A percentile compares a stretch with the other conserved stretches of the same genome.
Conservation (phyloP, 768 basidiomycete genomes). For the Rhodotorula graminis region DNA sequence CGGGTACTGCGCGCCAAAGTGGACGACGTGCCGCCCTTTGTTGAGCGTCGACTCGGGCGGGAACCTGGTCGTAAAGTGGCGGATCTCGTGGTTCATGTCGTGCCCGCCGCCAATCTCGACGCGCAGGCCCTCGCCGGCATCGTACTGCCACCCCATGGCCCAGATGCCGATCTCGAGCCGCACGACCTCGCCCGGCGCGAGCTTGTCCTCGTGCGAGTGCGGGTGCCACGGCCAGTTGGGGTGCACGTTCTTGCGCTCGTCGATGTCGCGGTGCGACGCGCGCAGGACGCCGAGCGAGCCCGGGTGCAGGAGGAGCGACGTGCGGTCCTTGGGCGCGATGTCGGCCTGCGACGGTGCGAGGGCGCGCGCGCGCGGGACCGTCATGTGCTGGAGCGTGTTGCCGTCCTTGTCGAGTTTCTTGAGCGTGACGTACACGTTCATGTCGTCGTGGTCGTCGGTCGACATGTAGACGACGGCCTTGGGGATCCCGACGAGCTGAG, state of each 20-base stretch:
- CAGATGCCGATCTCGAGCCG: constrained; percentile 36
- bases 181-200: constrained; percentile 31
- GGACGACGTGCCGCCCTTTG: constrained; percentile 22
- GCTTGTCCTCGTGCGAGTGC: constrained; percentile 28
- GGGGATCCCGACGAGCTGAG: constrained; percentile 32
- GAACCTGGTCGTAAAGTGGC: constrained; percentile 14
- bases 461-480: constrained; percentile 28
- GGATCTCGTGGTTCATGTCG: constrained; percentile 29
- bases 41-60: constrained; percentile 25
- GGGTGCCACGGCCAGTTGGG: constrained; percentile 21
- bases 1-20: constrained; percentile 27
- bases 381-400: constrained; percentile 25
- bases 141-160: constrained; percentile 31
- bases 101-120: constrained; percentile 26
- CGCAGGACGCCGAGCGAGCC: constrained; percentile 33
- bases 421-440: constrained; percentile 35
- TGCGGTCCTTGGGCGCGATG: constrained; percentile 26
- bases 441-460: constrained; percentile 31
- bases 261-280: constrained; percentile 36
- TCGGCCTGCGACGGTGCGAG: constrained; percentile 12
- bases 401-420: constrained; percentile 38
- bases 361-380: constrained; percentile 13
- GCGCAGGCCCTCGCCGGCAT: constrained; percentile 28
- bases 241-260: constrained; percentile 18
- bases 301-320: constrained; percentile 16